phyloP scores from a whole-genome alignment of 192 early-diverging fungal genomes.

The Backusella australiensis region DNA sequence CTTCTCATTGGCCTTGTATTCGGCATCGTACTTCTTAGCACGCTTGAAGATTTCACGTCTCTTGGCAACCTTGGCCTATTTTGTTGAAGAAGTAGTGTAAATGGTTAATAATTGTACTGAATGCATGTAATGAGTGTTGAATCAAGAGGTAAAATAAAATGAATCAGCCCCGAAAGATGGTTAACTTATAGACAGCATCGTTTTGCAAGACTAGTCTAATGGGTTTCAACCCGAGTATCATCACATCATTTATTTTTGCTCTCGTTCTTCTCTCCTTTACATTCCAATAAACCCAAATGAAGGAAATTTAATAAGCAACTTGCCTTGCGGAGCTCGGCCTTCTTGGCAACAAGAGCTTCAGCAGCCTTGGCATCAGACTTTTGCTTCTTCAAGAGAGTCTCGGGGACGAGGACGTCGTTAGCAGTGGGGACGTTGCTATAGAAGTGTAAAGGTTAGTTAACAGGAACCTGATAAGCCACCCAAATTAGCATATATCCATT shows the following conservation, averaged over 20 bases:
- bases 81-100: not conserved
- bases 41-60: slow-evolving; percentile 99
- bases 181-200: slow-evolving; percentile 23
- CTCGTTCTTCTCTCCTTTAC: not conserved
- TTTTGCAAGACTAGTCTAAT: slow-evolving; percentile 8
- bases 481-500: not conserved
- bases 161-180: slow-evolving; percentile 85
- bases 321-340: slow-evolving; percentile 56
- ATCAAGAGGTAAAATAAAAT: not conserved
- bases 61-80: slow-evolving; percentile 59
- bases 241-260: not conserved
- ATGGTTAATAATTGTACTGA: not conserved
- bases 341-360: slow-evolving; percentile 54
- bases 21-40: slow-evolving; percentile 97
- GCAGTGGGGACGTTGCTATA: slow-evolving; percentile 47
- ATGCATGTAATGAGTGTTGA: not conserved
- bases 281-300: not conserved
- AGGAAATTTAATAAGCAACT: slow-evolving; percentile 9
- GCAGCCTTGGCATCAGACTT: slow-evolving; percentile 72
- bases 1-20: slow-evolving; percentile 90
- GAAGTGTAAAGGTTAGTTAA: not conserved
- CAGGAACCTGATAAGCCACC: not conserved
- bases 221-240: slow-evolving; percentile 5
- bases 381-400: slow-evolving; percentile 84
- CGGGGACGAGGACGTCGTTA: slow-evolving; percentile 76